Evolutionary conservation across 2,329 filamentous ascomycete species (phyloP), one percentile per base, ranked within the genome.

Genomic region (Piedraia hortae): DNA sequence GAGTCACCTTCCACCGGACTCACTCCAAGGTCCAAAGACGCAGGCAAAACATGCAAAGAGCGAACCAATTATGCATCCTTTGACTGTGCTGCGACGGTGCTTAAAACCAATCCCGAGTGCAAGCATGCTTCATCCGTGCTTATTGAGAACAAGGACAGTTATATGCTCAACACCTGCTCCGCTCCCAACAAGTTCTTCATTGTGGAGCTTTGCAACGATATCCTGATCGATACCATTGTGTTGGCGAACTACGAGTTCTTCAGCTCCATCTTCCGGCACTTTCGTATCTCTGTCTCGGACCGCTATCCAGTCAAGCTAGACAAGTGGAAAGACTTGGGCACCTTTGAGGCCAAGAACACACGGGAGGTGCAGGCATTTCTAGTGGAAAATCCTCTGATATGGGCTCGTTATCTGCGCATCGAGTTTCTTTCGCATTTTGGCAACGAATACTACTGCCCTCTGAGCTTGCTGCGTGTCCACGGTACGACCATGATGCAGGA

Each of bases 241-340:
- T 56, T 97, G 24, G 85, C 82, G 29, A 97, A 97, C 43, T 97
- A 88, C 36, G 85, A 97, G 44, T 97, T 97, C 52, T 97, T 97
- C 53, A 90, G 78, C 24, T 91, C 78, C 41, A 91, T 89, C 59
- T 73, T 93, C 35, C 70, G 78, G 23, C 72, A 68, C 21, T 91
- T 97, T 43, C 62, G 73, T 22, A 65, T 93, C 33, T 88, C 75
- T 41, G 82, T 91, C 21, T 88, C 80, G 26, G 85, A 93, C 47
- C 66, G 77, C 25, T 93, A 91, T 44, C 85, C 85, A 1, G 73
- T 85, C 24, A 93, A 91, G 45, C 46, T 62, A 25, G 80, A 90
- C 21, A 75, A 85, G 34, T 97, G 85, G 85, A 77, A 70, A 32
- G 66, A 77, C 19, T 44, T 93, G 20, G 85, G 78, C 4, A 70